phyloP scores from a whole-genome alignment of 1,284 basidiomycete species.

The Ceratobasidium sp. region DNA sequence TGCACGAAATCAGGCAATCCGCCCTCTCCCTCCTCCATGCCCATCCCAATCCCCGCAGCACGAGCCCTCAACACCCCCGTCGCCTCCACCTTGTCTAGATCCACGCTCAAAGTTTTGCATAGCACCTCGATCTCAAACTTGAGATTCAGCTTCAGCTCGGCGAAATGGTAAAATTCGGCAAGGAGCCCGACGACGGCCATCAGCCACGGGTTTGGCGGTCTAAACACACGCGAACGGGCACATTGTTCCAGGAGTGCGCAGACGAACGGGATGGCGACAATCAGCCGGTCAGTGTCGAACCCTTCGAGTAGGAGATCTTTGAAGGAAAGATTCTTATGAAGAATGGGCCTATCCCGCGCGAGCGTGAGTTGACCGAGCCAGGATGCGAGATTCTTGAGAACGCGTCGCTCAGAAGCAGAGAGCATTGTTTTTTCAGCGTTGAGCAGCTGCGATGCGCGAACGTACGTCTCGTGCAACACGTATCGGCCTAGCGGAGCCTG shows the following conservation, averaged over 20 bases:
- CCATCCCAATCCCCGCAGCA: slow-evolving; percentile 1
- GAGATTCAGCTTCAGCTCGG: slow-evolving; percentile 95
- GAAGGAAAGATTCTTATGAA: slow-evolving; percentile 92
- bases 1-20: slow-evolving; percentile 75
- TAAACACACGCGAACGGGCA: slow-evolving; percentile 90
- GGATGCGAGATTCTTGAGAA: slow-evolving; percentile 93
- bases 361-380: slow-evolving; percentile 97
- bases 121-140: slow-evolving; percentile 99
- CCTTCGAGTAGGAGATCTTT: slow-evolving; percentile 97
- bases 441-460: slow-evolving; percentile 85
- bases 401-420: slow-evolving; percentile 83
- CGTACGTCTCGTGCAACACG: slow-evolving; percentile 92
- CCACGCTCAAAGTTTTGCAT: slow-evolving; percentile 91
- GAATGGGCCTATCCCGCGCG: slow-evolving; percentile 91
- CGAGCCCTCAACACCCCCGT: slow-evolving; percentile 78
- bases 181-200: slow-evolving; percentile 94
- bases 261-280: slow-evolving; percentile 97
- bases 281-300: slow-evolving; percentile 89
- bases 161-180: slow-evolving; percentile 95
- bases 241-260: slow-evolving; percentile 97
- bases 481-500: slow-evolving; percentile 73
- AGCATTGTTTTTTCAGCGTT: slow-evolving; percentile 93
- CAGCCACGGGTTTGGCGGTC: slow-evolving; percentile 97
- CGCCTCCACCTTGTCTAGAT: slow-evolving; percentile 87
- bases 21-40: slow-evolving; percentile 56